Evolutionary conservation across 2,329 filamentous ascomycete species (phyloP).

Genomic region (Trichoderma oligosporum): DNA sequence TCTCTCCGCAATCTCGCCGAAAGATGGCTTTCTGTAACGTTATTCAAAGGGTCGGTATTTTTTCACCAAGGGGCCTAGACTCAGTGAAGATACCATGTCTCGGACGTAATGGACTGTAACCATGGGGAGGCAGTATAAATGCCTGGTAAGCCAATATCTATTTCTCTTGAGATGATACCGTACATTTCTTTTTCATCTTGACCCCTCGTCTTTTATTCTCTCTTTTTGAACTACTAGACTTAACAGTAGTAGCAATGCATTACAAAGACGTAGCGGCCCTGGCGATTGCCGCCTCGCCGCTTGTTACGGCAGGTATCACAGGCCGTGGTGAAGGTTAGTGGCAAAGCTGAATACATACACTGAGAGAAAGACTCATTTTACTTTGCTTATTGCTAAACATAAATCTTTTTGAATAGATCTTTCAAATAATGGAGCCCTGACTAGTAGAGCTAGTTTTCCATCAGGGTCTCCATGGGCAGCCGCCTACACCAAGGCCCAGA

Average conservation of each 20-base stretch:
- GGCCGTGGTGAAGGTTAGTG: not conserved
- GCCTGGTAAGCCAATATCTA: not conserved
- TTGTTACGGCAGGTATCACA: not conserved
- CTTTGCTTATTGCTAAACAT: no score
- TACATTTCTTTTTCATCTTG: not conserved
- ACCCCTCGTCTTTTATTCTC: no score
- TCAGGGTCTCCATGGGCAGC: slow-evolving; percentile 9
- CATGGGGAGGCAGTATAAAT: not conserved
- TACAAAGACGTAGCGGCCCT: not conserved
- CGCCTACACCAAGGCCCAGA: slow-evolving; percentile 14
- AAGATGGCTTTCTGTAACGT: slow-evolving; percentile 2
- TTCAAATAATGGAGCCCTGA: not conserved
- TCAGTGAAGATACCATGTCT: not conserved
- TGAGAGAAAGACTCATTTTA: no score
- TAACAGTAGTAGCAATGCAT: not conserved
- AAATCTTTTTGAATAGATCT: no score
- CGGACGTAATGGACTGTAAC: not conserved
- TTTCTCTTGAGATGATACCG: not conserved
- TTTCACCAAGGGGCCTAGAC: not conserved
- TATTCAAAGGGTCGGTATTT: not conserved
- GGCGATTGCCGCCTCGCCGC: slow-evolving; percentile 5
- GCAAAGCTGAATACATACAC: not conserved
- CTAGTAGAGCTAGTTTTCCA: not conserved
- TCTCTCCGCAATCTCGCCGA: slow-evolving; percentile 17
- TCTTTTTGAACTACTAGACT: no score